Evolutionary conservation across 345 rosid species (phyloP), one percentile per base, ranked within the genome.

Genomic region (Acer yangbiense): DNA sequence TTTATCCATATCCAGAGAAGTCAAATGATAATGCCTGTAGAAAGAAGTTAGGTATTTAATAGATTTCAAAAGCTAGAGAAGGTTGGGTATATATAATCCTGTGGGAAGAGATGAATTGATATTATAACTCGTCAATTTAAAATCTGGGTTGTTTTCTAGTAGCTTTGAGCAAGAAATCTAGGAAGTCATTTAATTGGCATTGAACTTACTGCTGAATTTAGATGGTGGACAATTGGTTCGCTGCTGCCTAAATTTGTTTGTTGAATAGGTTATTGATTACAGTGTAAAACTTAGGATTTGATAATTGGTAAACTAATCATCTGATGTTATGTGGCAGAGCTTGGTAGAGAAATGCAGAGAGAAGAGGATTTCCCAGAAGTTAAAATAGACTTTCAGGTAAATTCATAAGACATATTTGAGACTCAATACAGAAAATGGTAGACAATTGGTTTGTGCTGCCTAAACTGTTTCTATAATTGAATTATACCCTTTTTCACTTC

Each of bases 301-400:
- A 6, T 62, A 29, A 69, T 32, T 4, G 7, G 27, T 65, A 52
- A 75, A 52, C 32, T 81, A 55, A 81, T 55, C 18, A 23, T 65
- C 77, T 67, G 61, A 73, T 79, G 32, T 77, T 65, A 21, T 73
- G 41, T 69, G 74, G 68, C 88, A 89, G 95, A 79, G 43, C 80
- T 80, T 71, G 87, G 82, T 10, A 68, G 80, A 57, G 88, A 85
- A 65, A 41, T 78, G 23, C 82, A 55, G 78, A 74, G 80, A 74
- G 93, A 88, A 77, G 91, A 83, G 77, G 93, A 88, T 66, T 89
- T 91, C 78, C 84, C 88, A 57, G 95, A 91, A 83, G 89, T 91
- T 74, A 87, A 83, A 69, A 84, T 88, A 80, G 95, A 91, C 63
- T 91, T 89, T 83, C 95, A 84, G 93, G 95, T 89, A 76, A 70